Percentiles rank a stretch among this genome's conserved stretches.
phyloP scores from a whole-genome alignment of 331 rosid genomes.

The Malus hybrid region DNA sequence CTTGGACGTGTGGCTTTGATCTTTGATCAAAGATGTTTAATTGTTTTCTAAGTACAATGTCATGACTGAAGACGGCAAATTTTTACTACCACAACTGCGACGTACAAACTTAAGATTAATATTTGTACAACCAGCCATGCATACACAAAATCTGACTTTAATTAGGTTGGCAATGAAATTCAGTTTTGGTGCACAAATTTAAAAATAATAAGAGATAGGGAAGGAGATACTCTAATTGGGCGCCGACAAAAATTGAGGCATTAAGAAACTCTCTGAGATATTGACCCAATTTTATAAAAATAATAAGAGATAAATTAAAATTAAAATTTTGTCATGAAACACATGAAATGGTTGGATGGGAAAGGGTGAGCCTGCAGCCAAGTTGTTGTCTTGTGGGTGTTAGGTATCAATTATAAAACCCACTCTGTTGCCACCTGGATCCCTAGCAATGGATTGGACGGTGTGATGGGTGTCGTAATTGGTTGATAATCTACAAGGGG shows the following conservation, averaged over 20 bases:
- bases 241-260: constrained; percentile 27
- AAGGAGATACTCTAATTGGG: neutral
- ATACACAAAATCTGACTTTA: too few relatives aligned
- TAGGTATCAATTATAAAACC: neutral
- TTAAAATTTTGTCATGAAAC: constrained; percentile 5
- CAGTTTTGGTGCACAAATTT: too few relatives aligned
- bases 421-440: neutral
- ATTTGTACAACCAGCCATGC: too few relatives aligned
- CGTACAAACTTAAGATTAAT: too few relatives aligned
- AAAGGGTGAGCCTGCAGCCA: neutral
- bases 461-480: too few relatives aligned
- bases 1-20: too few relatives aligned
- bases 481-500: neutral
- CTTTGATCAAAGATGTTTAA: too few relatives aligned
- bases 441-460: neutral
- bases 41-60: too few relatives aligned
- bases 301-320: constrained; percentile 2
- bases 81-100: too few relatives aligned
- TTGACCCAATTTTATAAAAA: neutral
- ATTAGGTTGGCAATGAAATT: too few relatives aligned
- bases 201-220: constrained; percentile 11
- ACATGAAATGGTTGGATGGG: neutral
- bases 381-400: constrained; percentile 6
- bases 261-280: neutral
- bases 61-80: too few relatives aligned